A percentile compares a stretch with the other conserved stretches of the same genome.
These are phyloP conservation scores for Arthrinium phaeospermum DNA, from an alignment of 2,329 filamentous ascomycete genomes.

Conservation along the genomic window DNA sequence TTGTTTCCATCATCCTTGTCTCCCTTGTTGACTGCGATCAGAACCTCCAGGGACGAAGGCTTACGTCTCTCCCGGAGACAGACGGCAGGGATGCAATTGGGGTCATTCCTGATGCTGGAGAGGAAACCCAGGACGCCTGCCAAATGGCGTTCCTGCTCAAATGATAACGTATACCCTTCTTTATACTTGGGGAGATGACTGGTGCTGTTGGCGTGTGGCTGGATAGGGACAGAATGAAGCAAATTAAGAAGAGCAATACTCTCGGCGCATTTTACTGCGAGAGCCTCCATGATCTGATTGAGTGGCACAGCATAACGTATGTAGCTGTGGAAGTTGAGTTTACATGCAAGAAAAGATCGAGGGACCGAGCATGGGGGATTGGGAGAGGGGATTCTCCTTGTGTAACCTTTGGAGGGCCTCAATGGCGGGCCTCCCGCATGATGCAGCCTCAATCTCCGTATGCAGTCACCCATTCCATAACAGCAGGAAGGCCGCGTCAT, in stretches of 20 bases:
- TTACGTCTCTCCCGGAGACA: conserved; percentile 36
- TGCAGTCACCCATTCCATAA: neutral
- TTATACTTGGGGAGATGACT: conserved; percentile 19
- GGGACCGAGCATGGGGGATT: neutral
- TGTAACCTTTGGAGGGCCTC: neutral
- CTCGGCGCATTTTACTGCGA: conserved; percentile 32
- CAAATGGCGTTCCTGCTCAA: conserved; percentile 40
- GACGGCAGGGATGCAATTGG: conserved; percentile 41
- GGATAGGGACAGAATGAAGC: conserved; percentile 34
- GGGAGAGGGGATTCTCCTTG: neutral
- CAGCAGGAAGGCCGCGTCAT: neutral
- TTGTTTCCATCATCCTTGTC: conserved; percentile 26
- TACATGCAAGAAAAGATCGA: neutral
- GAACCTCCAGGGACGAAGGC: conserved; percentile 30
- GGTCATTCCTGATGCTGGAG: conserved; percentile 36
- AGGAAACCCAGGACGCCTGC: conserved; percentile 41
- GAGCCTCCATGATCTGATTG: neutral
- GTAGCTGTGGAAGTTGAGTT: neutral
- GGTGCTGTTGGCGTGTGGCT: conserved; percentile 27
- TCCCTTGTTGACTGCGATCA: conserved; percentile 41
- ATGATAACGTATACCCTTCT: conserved; percentile 35
- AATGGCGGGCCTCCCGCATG: neutral
- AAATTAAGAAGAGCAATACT: conserved; percentile 35
- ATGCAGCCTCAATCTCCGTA: neutral
- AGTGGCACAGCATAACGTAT: too few relatives aligned